Base-by-base conservation (phyloP, 2,329 filamentous ascomycete species). In the Thyridium curvatum region DNA sequence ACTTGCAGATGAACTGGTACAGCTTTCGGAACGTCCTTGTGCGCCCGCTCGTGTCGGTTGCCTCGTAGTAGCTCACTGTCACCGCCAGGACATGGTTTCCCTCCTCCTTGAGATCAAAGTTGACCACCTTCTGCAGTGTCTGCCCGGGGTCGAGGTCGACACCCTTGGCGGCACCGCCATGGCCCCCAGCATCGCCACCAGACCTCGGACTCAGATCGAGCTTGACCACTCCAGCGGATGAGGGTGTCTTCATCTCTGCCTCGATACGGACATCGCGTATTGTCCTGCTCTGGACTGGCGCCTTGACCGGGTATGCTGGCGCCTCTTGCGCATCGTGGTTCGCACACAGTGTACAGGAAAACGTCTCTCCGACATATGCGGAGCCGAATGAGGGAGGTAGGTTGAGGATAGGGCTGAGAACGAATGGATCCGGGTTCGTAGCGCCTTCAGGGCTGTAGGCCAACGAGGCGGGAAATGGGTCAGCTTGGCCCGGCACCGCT, bases 1-100 rank as follows among this genome's bases (percentile, higher is more conserved):
- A 80, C 66, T 94, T 91, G 56, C 90, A 93, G 40, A 94, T 82
- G 56, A 98, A 98, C 60, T 97, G 93, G 61, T 97, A 98, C 43
- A 98, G 67, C 65, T 97, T 97, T 48, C 91, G 73, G 57, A 97
- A 97, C 9, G 88, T 94, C 43, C 93, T 72, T 30, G 86, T 83
- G 36, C 87, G 76, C 3, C 79, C 79, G 46, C 73, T 77, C 14
- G 75, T 79, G 50, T 84, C 69, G n/a, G 74, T 76, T 0, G 86
- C 89, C 62, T 97, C 91, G 39, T 89, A 94, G 64, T 97, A 97
- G 48, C 84, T 91, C 43, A 97, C 86, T 39, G 88, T 96, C 43
- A 97, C 90, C 7, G 87, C 88, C 8, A 98, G 72, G 12, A 96
- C 87, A 61, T 98, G 90, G 51, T 86, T 90, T 0, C 93, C 93